Percentiles rank a stretch among this genome's conserved stretches.
Evolutionary conservation across 495 filamentous ascomycete genomes (phyloP).

Genomic region (Aspergillus ostianus): DNA sequence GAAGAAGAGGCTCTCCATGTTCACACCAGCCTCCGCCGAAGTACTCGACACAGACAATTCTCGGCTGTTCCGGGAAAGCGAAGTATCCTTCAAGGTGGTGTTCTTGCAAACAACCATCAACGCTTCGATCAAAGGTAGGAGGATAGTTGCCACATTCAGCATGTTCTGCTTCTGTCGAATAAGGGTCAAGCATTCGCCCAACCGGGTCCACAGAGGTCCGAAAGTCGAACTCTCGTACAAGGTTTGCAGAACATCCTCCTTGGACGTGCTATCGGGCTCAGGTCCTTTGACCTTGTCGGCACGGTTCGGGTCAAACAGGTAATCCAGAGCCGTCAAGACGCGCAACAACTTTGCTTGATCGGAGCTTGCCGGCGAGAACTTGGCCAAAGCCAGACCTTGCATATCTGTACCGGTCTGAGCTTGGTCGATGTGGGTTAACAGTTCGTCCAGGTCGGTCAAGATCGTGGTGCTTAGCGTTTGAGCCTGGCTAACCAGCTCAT

Average conservation of each 20-base stretch:
- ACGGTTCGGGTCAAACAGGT: constrained; percentile 79
- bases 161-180: constrained; percentile 91
- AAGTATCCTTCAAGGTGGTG: constrained; percentile 72
- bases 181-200: constrained; percentile 86
- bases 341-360: constrained; percentile 94
- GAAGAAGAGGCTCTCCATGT: constrained; percentile 92
- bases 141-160: constrained; percentile 93
- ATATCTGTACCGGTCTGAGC: constrained; percentile 89
- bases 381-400: constrained; percentile 87
- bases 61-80: constrained; percentile 56
- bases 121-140: constrained; percentile 89
- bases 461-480: constrained; percentile 81
- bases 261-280: constrained; percentile 53
- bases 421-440: constrained; percentile 83
- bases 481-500: constrained; percentile 84
- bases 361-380: constrained; percentile 92
- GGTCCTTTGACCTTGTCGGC: constrained; percentile 53
- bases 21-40: constrained; percentile 64
- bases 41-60: constrained; percentile 74
- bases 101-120: constrained; percentile 99
- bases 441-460: constrained; percentile 75
- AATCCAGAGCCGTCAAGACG: constrained; percentile 92
- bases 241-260: constrained; percentile 77
- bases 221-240: constrained; percentile 92
- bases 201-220: constrained; percentile 82